Conservation (phyloP, 805 yeast genomes). For the Yamadazyma phyllophila region DNA sequence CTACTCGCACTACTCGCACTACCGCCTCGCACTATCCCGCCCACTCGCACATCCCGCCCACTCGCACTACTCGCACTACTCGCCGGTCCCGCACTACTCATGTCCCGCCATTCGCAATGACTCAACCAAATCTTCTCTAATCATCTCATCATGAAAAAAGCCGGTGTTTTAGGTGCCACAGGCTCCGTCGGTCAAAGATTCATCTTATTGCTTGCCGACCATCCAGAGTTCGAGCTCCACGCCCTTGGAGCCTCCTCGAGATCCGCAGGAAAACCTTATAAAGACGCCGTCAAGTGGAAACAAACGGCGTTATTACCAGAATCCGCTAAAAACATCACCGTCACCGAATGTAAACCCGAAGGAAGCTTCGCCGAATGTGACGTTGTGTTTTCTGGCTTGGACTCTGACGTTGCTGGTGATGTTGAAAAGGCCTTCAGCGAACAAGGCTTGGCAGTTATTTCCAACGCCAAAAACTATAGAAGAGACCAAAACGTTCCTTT, state of each 20-base stretch:
- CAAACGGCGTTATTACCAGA: slow-evolving; percentile 84
- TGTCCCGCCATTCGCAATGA: slow-evolving; percentile 4
- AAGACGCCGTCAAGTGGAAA: slow-evolving; percentile 90
- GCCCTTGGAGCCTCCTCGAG: slow-evolving; percentile 91
- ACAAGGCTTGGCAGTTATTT: slow-evolving; percentile 78
- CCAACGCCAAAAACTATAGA: slow-evolving; percentile 96
- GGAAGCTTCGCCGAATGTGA: slow-evolving; percentile 82
- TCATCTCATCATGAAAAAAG: slow-evolving; percentile 30
- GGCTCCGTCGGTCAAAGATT: slow-evolving; percentile 98
- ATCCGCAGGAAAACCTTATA: slow-evolving; percentile 87
- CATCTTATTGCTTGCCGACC: slow-evolving; percentile 76
- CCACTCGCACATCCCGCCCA: no score
- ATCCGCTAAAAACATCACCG: slow-evolving; percentile 57
- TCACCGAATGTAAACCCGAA: slow-evolving; percentile 74
- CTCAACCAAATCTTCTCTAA: neutral
- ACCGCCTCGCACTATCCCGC: no score
- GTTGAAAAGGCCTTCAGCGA: slow-evolving; percentile 84
- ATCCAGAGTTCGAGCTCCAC: slow-evolving; percentile 83
- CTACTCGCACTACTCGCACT: no score
- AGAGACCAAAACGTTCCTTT: slow-evolving; percentile 84
- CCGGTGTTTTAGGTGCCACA: slow-evolving; percentile 96
- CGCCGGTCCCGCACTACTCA: no score
- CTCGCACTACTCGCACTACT: neutral
- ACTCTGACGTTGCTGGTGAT: slow-evolving; percentile 88
- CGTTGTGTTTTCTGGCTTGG: slow-evolving; percentile 91